Percentiles rank a stretch among this genome's conserved stretches.
Evolutionary conservation across 2,329 filamentous ascomycete species (phyloP).

Genomic region (Capronia americana): DNA sequence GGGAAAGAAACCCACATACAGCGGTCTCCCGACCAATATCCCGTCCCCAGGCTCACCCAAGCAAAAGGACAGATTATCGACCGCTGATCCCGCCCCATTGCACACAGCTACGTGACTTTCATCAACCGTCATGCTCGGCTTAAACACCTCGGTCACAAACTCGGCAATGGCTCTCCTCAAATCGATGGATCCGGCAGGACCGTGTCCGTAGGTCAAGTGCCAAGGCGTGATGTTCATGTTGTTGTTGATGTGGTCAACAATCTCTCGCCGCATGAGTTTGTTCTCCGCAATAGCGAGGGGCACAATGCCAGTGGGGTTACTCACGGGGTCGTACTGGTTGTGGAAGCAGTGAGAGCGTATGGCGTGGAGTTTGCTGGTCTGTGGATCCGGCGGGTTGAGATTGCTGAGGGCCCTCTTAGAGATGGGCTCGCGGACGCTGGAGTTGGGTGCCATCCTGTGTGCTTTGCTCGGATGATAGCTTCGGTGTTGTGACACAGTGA

Average conservation of each 20-base stretch:
- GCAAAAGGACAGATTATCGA: slow-evolving; percentile 52
- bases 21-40: slow-evolving; percentile 54
- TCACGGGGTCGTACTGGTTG: slow-evolving; percentile 33
- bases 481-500: background rate
- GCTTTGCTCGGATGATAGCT: background rate
- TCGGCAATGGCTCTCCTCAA: slow-evolving; percentile 41
- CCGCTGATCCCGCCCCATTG: slow-evolving; percentile 41
- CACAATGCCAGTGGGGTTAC: slow-evolving; percentile 32
- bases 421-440: slow-evolving; percentile 4
- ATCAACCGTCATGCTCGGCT: slow-evolving; percentile 41
- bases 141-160: slow-evolving; percentile 45
- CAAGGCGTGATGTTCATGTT: slow-evolving; percentile 29
- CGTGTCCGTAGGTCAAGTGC: slow-evolving; percentile 48
- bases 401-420: slow-evolving; percentile 29
- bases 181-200: slow-evolving; percentile 42
- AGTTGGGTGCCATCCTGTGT: background rate
- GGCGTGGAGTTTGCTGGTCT: slow-evolving; percentile 26
- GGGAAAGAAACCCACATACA: slow-evolving; percentile 57
- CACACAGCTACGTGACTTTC: slow-evolving; percentile 43
- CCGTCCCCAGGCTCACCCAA: slow-evolving; percentile 55
- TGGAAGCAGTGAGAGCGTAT: slow-evolving; percentile 33
- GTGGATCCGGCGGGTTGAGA: slow-evolving; percentile 7
- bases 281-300: slow-evolving; percentile 37
- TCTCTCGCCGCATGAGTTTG: slow-evolving; percentile 35
- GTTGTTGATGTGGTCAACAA: slow-evolving; percentile 31